phyloP scores from a whole-genome alignment of 2,329 filamentous ascomycete genomes.

The Monilinia aucupariae region DNA sequence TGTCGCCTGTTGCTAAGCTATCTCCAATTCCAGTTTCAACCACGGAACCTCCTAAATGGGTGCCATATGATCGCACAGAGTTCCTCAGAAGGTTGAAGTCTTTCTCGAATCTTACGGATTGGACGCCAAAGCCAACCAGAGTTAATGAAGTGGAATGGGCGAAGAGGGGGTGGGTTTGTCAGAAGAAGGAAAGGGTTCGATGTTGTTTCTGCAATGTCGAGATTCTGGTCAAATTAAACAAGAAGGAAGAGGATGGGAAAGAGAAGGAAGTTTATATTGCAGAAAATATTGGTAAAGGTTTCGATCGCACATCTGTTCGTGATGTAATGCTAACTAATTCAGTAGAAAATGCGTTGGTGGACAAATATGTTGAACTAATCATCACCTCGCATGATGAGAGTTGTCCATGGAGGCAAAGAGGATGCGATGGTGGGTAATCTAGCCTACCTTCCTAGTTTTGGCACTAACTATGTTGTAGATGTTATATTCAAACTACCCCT shows the following conservation, averaged over 20 bases:
- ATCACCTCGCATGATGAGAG: constrained; percentile 69
- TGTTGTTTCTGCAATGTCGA: constrained; percentile 83
- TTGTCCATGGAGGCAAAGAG: constrained; percentile 80
- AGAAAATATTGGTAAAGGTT: constrained; percentile 52
- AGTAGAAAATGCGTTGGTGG: constrained; percentile 61
- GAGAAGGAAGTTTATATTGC: constrained; percentile 49
- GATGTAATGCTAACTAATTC: constrained; percentile 27
- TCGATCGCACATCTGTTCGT: constrained; percentile 13
- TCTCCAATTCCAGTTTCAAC: constrained; percentile 17
- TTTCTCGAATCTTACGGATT: constrained; percentile 85
- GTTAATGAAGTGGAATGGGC: constrained; percentile 93
- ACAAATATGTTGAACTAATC: constrained; percentile 70
- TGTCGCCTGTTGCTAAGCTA: constrained; percentile 21
- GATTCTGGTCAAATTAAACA: constrained; percentile 72
- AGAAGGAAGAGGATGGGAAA: constrained; percentile 52
- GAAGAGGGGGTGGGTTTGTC: constrained; percentile 85
- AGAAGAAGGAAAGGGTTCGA: constrained; percentile 73
- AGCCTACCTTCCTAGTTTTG: constrained; percentile 30
- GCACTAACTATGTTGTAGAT: constrained; percentile 39
- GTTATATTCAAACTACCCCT: constrained; percentile 57
- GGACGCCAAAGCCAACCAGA: constrained; percentile 83
- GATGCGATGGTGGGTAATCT: constrained; percentile 67
- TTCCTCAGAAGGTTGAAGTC: constrained; percentile 78
- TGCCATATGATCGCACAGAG: constrained; percentile 76
- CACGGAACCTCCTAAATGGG: constrained; percentile 60